Evolutionary conservation across 805 yeast species (phyloP), one percentile per base, ranked within the genome.

Genomic region (Metschnikowia matae): DNA sequence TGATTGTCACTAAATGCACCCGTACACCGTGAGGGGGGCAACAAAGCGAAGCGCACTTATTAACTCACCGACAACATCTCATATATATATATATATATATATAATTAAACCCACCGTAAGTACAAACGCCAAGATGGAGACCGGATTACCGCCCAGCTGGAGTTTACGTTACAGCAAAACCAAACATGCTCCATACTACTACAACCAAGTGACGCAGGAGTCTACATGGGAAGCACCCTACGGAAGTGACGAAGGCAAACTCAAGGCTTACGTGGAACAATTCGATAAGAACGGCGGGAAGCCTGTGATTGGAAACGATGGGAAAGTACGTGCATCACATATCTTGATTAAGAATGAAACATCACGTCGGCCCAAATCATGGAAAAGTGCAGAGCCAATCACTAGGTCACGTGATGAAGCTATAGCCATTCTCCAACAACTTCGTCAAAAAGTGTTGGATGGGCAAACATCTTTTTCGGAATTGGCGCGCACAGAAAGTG

Each of bases 141-240:
- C 94, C 35, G 99, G 99, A 11, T 78, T 94, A 49, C 97, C 97
- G 33, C 71, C 76, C 35, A 83, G 86, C 43, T 94, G 99, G 98
- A 81, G 85, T 37, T 80, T 94, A 42, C 79, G 83, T 53, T 78
- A 82, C 48, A 89, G 96, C 39, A 81, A 83, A 53, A 84, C 94
- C 14, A 89, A 88, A 63, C 81, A 87, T 61, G 80, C 89, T 59
- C 96, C 92, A 52, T 94, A 94, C 70, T 94, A 75, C 68, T 84
- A 79, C 69, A 82, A 91, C 63, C 80, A 83, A 29, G 74, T 75
- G 39, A 82, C 90, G 1, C 78, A 81, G 42, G 84, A 84, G 63
- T 87, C 96, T 0, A 75, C 83, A 36, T 94, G 99, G 99, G 91
- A 85, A 49, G 87, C 96, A 10, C 99, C 99, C 2, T 80, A 73